Evolutionary conservation across 2,329 filamentous ascomycete species (phyloP).

Genomic region (Ceratocystis cacaofunesta): DNA sequence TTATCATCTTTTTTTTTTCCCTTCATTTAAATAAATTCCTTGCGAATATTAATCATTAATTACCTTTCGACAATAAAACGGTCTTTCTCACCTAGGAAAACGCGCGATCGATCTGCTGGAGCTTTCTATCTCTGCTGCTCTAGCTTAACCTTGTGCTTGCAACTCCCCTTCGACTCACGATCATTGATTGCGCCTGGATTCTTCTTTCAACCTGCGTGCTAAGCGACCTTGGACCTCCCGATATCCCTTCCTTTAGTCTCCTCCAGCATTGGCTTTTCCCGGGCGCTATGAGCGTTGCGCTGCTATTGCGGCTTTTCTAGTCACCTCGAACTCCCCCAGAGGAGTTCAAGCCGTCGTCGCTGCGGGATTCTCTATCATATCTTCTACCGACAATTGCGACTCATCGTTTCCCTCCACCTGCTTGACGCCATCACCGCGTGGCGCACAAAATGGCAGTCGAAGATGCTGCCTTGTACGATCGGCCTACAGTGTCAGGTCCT

Average conservation of each 20-base stretch:
- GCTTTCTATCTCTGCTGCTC: neutral
- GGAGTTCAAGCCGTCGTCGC: slow-evolving; percentile 5
- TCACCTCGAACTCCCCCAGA: slow-evolving; percentile 1
- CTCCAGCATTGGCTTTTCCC: neutral
- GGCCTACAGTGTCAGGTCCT: slow-evolving; percentile 8
- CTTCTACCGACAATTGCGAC: neutral
- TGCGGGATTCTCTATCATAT: neutral
- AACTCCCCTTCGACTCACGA: neutral
- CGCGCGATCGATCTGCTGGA: neutral
- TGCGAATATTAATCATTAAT: slow-evolving; percentile 5
- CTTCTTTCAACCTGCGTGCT: neutral
- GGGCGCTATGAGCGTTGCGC: slow-evolving; percentile 14
- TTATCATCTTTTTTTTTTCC: neutral
- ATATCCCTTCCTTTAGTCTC: neutral
- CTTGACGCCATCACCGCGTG: neutral
- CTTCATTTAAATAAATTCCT: neutral
- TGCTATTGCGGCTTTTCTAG: slow-evolving; percentile 12
- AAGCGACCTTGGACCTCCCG: neutral
- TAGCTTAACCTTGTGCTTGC: neutral
- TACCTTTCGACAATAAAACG: neutral
- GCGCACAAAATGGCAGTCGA: neutral
- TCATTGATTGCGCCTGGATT: neutral
- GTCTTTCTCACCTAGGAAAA: neutral
- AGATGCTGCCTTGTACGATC: slow-evolving; percentile 2
- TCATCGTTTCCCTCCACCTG: neutral